Evolutionary conservation across 805 yeast species (phyloP).

Genomic region (Teunomyces stri): DNA sequence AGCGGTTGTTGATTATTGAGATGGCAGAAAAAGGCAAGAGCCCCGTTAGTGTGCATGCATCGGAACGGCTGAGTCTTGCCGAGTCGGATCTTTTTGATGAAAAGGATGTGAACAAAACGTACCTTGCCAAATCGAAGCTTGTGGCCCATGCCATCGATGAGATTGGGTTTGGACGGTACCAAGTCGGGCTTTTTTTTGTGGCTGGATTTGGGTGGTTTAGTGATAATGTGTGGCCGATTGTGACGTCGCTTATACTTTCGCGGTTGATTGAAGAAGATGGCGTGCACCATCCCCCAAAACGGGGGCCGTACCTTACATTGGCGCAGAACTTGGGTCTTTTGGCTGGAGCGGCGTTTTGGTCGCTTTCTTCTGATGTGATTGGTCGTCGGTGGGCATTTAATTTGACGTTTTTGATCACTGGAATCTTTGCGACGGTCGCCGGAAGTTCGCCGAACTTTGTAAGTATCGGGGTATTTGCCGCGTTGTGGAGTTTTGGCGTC

Average conservation of each 20-base stretch:
- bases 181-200: conserved; percentile 21
- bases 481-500: conserved; percentile 27
- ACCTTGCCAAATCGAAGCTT: conserved; percentile 17
- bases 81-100: conserved; percentile 9
- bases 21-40: background rate
- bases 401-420: conserved; percentile 24
- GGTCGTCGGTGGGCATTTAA: conserved; percentile 28
- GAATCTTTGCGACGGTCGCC: conserved; percentile 20
- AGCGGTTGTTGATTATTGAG: too few relatives aligned
- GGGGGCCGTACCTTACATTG: conserved; percentile 41
- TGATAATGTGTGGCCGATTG: conserved; percentile 42
- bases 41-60: background rate
- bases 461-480: conserved; percentile 18
- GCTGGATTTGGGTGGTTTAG: conserved; percentile 34
- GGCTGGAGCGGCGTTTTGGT: conserved; percentile 25
- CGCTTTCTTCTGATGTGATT: conserved; percentile 20
- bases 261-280: conserved; percentile 32
- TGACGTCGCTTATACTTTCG: conserved; percentile 30
- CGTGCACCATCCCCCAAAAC: conserved; percentile 32
- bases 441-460: conserved; percentile 23
- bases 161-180: conserved; percentile 33
- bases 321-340: conserved; percentile 26
- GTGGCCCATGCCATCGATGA: conserved; percentile 41
- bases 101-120: conserved; percentile 9
- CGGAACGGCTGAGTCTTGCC: background rate